phyloP scores from a whole-genome alignment of 768 basidiomycete genomes.

The Erythrobasidium yunnanense region DNA sequence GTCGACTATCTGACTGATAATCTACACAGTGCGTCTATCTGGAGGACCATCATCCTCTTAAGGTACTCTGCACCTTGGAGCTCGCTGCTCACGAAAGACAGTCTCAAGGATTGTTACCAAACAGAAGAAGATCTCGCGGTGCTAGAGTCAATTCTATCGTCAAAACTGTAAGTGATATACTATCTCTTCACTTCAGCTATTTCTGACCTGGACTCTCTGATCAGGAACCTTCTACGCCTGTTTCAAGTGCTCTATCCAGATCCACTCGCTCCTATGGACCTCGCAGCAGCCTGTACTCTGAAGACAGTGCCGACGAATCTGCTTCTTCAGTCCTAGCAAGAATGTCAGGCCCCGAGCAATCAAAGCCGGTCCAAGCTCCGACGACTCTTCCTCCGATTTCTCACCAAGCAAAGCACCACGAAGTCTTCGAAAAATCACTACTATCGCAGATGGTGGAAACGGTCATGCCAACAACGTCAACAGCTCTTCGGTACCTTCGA shows the following conservation, averaged over 20 bases:
- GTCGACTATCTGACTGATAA: background rate
- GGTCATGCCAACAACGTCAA: background rate
- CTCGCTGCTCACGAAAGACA: conserved; percentile 22
- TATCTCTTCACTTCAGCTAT: too few species aligned
- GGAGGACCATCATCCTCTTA: conserved; percentile 26
- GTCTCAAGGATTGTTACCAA: conserved; percentile 14
- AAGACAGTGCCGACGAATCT: background rate
- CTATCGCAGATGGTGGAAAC: background rate
- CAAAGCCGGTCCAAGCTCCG: too few species aligned
- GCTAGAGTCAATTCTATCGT: background rate
- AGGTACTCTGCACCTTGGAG: conserved; percentile 26
- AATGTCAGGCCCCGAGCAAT: too few species aligned
- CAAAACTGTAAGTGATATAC: background rate
- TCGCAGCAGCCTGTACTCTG: background rate
- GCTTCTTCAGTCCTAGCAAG: too few species aligned
- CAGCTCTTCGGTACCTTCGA: background rate
- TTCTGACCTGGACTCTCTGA: too few species aligned
- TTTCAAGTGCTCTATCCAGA: background rate
- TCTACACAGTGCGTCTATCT: conserved; percentile 18
- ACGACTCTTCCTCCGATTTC: background rate
- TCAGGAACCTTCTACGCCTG: background rate
- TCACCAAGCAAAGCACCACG: conserved; percentile 6
- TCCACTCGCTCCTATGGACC: background rate
- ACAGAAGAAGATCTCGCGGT: conserved; percentile 7
- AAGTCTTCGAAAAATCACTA: conserved; percentile 11